Base-by-base conservation (phyloP, 1,284 basidiomycete genomes). In the Pterulicium gracile region DNA sequence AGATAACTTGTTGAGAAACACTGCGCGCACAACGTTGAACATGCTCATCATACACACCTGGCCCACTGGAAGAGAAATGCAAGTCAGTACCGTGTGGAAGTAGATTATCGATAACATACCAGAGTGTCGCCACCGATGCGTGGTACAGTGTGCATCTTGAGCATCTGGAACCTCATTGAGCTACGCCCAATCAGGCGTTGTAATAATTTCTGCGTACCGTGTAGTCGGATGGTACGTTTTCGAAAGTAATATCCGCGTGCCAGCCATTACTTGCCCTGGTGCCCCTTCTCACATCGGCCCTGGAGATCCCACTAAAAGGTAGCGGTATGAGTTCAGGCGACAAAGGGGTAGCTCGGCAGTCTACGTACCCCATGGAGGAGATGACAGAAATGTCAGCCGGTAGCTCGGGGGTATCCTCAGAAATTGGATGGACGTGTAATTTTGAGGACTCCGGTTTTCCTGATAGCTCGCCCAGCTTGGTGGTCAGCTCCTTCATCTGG, bases 171-270 rank as follows among this genome's bases (percentile, higher is more conserved):
- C 12, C 24, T 32, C 24, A 19, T 42, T 19, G 10, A 20, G 46
- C 32, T 4, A 18, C 22, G 7, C 35, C 10, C 17, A 34, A 44
- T 17, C 5, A 17, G 24, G 24, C 13, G 21, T 23, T 44, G 7
- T 7, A 21, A 34, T n/a, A 41, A 24, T n/a, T n/a, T n/a, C n/a
- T n/a, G 55, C 64, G 19, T 45, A 70, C 66, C 1, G 77, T 70
- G 55, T 80, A 87, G 58, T 83, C 79, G 0, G 77, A 72, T 0
- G 83, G 82, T 1, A 80, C 67, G 4, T 61, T 66, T 58, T 88
- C 84, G 54, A 86, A 88, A 0, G 79, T 79, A 55, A 86, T 81
- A 59, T 88, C 82, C 0, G 75, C 58, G 52, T 76, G 74, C 73
- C 72, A 75, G n/a, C 66, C 69, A 40, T 56, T 60, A 51, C 65